Evolutionary conservation across 106 monocot species (phyloP).

Genomic region (Cymbidium sinense): DNA sequence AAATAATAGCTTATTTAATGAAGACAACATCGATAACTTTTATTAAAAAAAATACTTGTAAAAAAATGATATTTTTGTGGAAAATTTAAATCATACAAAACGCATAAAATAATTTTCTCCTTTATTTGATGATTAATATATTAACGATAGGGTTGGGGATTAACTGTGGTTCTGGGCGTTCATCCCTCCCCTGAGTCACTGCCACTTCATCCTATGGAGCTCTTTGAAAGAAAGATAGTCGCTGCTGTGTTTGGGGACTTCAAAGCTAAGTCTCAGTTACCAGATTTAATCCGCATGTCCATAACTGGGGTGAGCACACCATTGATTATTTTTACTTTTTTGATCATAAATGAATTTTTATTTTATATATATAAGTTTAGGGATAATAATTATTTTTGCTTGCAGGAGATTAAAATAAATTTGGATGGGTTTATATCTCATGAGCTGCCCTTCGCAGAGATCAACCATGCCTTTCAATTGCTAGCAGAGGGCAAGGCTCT

Average conservation of each 20-base stretch:
- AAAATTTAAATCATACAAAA: no score
- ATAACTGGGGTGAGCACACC: slow-evolving; percentile 33
- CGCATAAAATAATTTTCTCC: no score
- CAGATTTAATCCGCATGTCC: slow-evolving; percentile 42
- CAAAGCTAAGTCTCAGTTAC: slow-evolving; percentile 74
- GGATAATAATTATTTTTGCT: neutral
- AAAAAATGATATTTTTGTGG: no score
- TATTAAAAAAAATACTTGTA: no score
- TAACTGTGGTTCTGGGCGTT: slow-evolving; percentile 63
- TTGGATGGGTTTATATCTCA: slow-evolving; percentile 87
- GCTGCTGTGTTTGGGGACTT: slow-evolving; percentile 62
- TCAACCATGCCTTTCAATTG: slow-evolving; percentile 62
- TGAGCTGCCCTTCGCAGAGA: slow-evolving; percentile 74
- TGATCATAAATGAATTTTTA: neutral
- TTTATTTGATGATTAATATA: neutral
- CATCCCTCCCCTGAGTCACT: slow-evolving; percentile 46
- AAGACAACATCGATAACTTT: no score
- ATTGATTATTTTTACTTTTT: neutral
- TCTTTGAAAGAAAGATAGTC: slow-evolving; percentile 50
- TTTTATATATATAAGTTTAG: neutral
- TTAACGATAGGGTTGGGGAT: slow-evolving; percentile 68
- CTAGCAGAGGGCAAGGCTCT: slow-evolving; percentile 69
- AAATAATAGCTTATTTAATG: no score
- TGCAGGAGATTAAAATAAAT: slow-evolving; percentile 64
- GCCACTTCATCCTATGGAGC: slow-evolving; percentile 82